Evolutionary conservation across 352 stramenopile species (phyloP), one percentile per base, ranked within the genome.

Genomic region (Phytophthora brassicae): DNA sequence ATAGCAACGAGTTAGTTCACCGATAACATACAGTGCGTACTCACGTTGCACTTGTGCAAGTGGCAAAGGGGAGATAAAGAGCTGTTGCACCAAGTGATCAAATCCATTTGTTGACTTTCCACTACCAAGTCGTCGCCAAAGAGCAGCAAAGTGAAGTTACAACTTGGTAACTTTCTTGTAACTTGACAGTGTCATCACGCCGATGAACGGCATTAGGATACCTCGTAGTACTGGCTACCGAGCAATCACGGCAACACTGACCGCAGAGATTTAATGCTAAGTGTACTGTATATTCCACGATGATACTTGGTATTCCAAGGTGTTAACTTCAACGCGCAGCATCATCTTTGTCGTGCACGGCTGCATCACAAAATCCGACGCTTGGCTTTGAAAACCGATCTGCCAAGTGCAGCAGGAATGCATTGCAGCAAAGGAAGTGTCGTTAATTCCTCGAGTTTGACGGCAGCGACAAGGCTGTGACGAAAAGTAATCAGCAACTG

Each of bases 251-350:
- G 5, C 38, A 39, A 35, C 14, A 13, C 23, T 56, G 50, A 44
- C 35, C 43, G 50, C 19, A 43, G n/a, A n/a, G n/a, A n/a, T n/a
- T n/a, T n/a, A n/a, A n/a, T n/a, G n/a, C n/a, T n/a, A n/a, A n/a
- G n/a, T n/a, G n/a, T n/a, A n/a, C n/a, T n/a, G 58, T 23, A 50
- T 68, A 41, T 29, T 45, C 45, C 46, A 46, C 42, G 31, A 38
- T 39, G 41, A 42, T 64, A 33, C 26, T 31, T 13, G 17, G 53
- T 17, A 38, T 43, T 11, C 36, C 23, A 39, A n/a, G n/a, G 52
- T 46, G 45, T 63, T 68, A 69, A 69, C 61, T 69, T 69, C 60
- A 69, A 69, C 11, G 45, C 53, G 41, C 22, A 44, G 17, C 39
- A n/a, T 31, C 42, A 16, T 41, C 29, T 66, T 42, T 65, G 57